These are phyloP conservation scores for Nannochloris sp. DNA, from an alignment of 139 green algal genomes.

Conservation along the genomic window DNA sequence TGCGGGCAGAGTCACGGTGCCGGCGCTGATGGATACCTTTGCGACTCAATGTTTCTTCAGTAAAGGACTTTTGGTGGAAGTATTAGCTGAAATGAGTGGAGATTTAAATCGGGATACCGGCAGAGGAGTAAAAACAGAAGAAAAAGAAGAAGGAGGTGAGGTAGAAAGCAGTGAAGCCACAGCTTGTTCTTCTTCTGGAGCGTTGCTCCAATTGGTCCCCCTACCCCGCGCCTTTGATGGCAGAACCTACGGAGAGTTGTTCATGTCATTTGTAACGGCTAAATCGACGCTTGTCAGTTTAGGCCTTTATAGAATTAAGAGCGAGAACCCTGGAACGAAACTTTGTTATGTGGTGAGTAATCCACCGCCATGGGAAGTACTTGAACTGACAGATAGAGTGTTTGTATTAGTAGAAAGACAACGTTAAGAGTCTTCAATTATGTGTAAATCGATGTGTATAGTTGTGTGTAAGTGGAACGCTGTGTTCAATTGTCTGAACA, in stretches of 20 bases:
- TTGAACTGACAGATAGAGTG: conserved; percentile 47
- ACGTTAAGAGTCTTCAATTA: too few species aligned
- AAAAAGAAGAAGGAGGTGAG: background rate
- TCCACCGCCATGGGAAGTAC: conserved; percentile 27
- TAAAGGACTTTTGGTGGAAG: conserved; percentile 50
- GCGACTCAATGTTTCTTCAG: conserved; percentile 64
- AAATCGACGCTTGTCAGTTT: conserved; percentile 39
- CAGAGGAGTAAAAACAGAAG: background rate
- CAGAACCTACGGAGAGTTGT: conserved; percentile 54
- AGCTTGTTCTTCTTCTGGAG: conserved; percentile 29
- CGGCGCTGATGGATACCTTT: conserved; percentile 68
- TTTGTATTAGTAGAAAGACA: too few species aligned
- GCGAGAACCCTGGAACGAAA: conserved; percentile 56
- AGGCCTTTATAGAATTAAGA: conserved; percentile 58
- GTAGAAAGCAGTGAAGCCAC: background rate
- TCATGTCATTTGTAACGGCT: conserved; percentile 28
- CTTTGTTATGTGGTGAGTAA: conserved; percentile 59
- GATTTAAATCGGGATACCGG: conserved; percentile 23
- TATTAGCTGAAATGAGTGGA: conserved; percentile 61
- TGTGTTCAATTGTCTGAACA: too few species aligned
- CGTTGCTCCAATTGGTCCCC: conserved; percentile 48
- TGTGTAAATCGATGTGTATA: too few species aligned
- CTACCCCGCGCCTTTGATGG: conserved; percentile 30
- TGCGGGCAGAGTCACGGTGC: conserved; percentile 69
- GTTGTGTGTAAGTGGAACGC: too few species aligned